Evolutionary conservation across 345 rosid genomes (phyloP), one percentile per base, ranked within the genome.

Genomic region (Schrenkiella parvula): DNA sequence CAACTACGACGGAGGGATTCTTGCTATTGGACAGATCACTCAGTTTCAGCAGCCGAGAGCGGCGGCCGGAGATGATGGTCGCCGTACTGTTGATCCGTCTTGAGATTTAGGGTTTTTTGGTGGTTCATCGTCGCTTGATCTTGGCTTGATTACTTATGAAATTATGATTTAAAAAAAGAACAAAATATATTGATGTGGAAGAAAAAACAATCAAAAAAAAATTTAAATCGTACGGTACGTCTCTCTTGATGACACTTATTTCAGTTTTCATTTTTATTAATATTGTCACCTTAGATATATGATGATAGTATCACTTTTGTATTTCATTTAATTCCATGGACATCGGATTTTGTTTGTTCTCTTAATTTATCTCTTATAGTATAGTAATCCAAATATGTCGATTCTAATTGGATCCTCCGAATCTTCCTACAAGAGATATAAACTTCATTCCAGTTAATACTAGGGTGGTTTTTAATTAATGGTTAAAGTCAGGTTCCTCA

Each of bases 21-120:
- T 89, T 0, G 90, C 96, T 1, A 88, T 88, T 26, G 95, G 96
- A 21, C 97, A 86, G 35, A 86, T 91, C 43, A 82, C 84, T 37
- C 97, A 85, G 86, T 93, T 86, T 51, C 98, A 93, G 82, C 97
- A 84, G 79, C 81, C 89, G 0, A 74, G 97, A 59, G 83, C 96
- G 0, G 97, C 95, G 1, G 84, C 85, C 1, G 89, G 85, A 29
- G 97, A 92, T 6, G 93, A 89, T 48, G 86, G 89, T 68, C 88
- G 97, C 66, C 87, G 93, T 52, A 83, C 88, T 75, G 87, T 93
- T 71, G 90, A 88, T 61, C 96, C 93, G 8, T 93, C 98, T 76
- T 89, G 82, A 79, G 81, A 64, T 59, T 79, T 78, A 72, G 72
- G 82, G 74, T 39, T 74, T 68, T 53, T 64, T 60, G 67, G 41